Evolutionary conservation across 1,139 yeast species (phyloP).

Genomic region (Blastobotrys raffinosifermentans): DNA sequence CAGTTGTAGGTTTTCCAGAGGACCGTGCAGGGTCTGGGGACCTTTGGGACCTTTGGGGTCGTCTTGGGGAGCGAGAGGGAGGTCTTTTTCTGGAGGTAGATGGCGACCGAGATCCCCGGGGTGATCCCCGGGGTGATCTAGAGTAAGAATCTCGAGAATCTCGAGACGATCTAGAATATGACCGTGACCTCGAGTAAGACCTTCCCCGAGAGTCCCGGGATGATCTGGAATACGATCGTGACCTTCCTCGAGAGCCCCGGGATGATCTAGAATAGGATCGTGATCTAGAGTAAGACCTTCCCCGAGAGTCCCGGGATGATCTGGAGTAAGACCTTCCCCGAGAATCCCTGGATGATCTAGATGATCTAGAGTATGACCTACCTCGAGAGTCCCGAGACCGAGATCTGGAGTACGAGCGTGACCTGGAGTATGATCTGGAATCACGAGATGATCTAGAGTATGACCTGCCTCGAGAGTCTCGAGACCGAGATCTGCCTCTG

Average conservation of each 20-base stretch:
- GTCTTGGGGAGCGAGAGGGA: constrained; percentile 5
- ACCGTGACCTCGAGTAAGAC: constrained; percentile 8
- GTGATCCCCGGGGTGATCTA: constrained; percentile 21
- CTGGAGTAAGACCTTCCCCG: constrained; percentile 21
- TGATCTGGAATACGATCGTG: constrained; percentile 17
- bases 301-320: constrained; percentile 7
- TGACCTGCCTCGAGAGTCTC: constrained; percentile 10
- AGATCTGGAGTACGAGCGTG: constrained; percentile 14
- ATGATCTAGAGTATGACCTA: constrained; percentile 7
- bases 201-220: constrained; percentile 16
- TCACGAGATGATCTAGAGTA: constrained; percentile 8
- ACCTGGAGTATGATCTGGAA: constrained; percentile 12
- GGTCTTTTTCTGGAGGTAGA: constrained; percentile 13
- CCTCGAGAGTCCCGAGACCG: constrained; percentile 12
- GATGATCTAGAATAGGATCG: constrained; percentile 9
- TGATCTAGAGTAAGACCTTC: constrained; percentile 7
- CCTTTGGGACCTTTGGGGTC: too few species aligned
- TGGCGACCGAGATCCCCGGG: constrained; percentile 15
- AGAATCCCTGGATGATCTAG: constrained; percentile 5
- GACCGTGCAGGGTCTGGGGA: too few species aligned
- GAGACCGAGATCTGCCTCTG: constrained; percentile 2
- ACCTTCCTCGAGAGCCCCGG: constrained; percentile 18
- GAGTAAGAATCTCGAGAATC: constrained; percentile 16
- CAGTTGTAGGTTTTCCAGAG: too few species aligned
- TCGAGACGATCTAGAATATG: constrained; percentile 8